Base-by-base conservation (phyloP, 1,284 basidiomycete genomes). In the Bjerkandera adusta region DNA sequence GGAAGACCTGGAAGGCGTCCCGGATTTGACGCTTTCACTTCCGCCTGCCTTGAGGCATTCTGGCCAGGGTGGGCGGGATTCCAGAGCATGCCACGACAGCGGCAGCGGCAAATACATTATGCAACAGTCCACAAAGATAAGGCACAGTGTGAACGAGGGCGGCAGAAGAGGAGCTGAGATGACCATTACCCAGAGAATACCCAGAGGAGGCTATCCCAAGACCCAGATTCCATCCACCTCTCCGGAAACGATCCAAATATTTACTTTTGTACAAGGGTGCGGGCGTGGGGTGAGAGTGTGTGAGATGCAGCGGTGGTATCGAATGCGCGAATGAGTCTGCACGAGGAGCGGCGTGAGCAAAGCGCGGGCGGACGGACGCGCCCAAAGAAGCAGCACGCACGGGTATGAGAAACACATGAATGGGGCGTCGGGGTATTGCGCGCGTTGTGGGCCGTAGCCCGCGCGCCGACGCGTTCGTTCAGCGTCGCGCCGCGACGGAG, bases 161-260 rank as follows among this genome's bases (percentile, higher is more conserved):
- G n/a, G n/a, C n/a, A n/a, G n/a, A n/a, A n/a, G n/a, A n/a, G n/a
- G n/a, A n/a, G n/a, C n/a, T n/a, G n/a, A n/a, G n/a, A n/a, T n/a
- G 36, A 44, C 48, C 45, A 55, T 57, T 58, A 57, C 55, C 55
- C 57, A 42, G n/a, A n/a, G n/a, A n/a, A n/a, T n/a, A n/a, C n/a
- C n/a, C n/a, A n/a, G n/a, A 49, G 34, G 49, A 45, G 38, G 52
- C 29, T 52, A 53, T 50, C 38, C 50, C 45, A 51, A 43, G 33
- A 36, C 41, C 49, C 43, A 20, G 25, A 45, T 16, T 15, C 43
- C 15, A 30, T 38, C 21, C 25, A 27, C 38, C 26, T 37, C 44
- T 45, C 20, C 36, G 12, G 39, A 27, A 22, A 40, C 24, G 44
- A 39, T 39, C 29, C 38, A 37, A 24, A 10, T 8, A 30, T 29